Evolutionary conservation across 1,284 basidiomycete genomes (phyloP).

Genomic region (Tilletia caries): DNA sequence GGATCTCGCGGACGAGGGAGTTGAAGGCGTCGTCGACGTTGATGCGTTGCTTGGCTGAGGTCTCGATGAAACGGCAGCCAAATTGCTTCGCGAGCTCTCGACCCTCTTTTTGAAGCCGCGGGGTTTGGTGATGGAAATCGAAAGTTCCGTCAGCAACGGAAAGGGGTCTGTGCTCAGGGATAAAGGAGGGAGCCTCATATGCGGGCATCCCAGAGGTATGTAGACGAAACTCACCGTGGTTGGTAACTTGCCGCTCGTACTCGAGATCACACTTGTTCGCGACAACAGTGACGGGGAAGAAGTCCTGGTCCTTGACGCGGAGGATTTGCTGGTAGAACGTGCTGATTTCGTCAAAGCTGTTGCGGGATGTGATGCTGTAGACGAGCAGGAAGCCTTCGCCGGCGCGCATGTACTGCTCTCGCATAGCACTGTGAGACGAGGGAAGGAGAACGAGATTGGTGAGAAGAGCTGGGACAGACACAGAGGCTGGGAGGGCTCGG

Average conservation of each 20-base stretch:
- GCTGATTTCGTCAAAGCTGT: conserved; percentile 93
- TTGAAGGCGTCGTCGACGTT: conserved; percentile 99
- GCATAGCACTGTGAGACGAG: conserved; percentile 71
- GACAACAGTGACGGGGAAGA: conserved; percentile 94
- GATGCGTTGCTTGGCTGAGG: conserved; percentile 95
- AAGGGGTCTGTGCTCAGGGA: too few species aligned
- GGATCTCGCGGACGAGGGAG: conserved; percentile 91
- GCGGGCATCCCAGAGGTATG: too few species aligned
- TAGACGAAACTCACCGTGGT: conserved; percentile 84
- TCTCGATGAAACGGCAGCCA: conserved; percentile 95
- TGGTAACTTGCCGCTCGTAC: conserved; percentile 93
- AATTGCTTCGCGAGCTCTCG: conserved; percentile 95
- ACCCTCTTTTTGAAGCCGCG: conserved; percentile 67
- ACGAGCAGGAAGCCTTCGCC: conserved; percentile 98
- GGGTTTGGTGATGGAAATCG: too few species aligned
- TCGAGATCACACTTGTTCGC: conserved; percentile 99
- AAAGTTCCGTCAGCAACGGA: too few species aligned
- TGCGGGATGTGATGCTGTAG: conserved; percentile 96
- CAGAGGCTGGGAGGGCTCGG: neutral
- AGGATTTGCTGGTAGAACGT: conserved; percentile 91
- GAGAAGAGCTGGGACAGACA: neutral
- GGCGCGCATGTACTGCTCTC: conserved; percentile 94
- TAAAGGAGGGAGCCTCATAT: too few species aligned
- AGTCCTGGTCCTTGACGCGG: conserved; percentile 89
- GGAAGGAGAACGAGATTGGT: neutral